phyloP scores from a whole-genome alignment of 352 stramenopile species.

The Pilasporangium apinafurcum region DNA sequence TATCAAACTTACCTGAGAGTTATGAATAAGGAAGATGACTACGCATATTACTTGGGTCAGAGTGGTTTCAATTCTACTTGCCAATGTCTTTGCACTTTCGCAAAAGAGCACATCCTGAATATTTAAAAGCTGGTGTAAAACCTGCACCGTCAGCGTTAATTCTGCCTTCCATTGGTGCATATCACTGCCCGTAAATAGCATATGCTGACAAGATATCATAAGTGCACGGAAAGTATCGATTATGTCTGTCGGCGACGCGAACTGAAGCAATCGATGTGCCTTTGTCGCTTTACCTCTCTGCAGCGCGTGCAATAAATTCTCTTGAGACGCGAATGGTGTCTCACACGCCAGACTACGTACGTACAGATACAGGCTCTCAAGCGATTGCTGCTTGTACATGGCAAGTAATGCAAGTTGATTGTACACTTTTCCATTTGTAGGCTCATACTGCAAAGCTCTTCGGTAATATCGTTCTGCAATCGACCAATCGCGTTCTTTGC shows the following conservation, averaged over 20 bases:
- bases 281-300: background rate
- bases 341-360: conserved; percentile 31
- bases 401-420: conserved; percentile 52
- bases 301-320: conserved; percentile 35
- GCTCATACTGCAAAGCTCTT: conserved; percentile 21
- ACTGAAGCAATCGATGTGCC: background rate
- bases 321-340: conserved; percentile 22
- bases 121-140: no score
- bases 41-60: conserved; percentile 23
- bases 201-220: conserved; percentile 1
- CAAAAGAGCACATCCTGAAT: no score
- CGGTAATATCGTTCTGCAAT: conserved; percentile 25
- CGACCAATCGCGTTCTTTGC: conserved; percentile 23
- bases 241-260: background rate
- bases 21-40: conserved; percentile 22
- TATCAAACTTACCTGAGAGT: conserved; percentile 10
- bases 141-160: no score
- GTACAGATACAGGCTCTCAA: conserved; percentile 41
- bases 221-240: conserved; percentile 1
- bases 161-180: no score
- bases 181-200: conserved; percentile 1
- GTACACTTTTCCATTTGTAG: conserved; percentile 47
- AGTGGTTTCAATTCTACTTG: background rate
- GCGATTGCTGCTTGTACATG: conserved; percentile 16
- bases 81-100: conserved; percentile 7